phyloP scores from a whole-genome alignment of 192 early-diverging fungal species.

The Globomyces pollinis-pini region DNA sequence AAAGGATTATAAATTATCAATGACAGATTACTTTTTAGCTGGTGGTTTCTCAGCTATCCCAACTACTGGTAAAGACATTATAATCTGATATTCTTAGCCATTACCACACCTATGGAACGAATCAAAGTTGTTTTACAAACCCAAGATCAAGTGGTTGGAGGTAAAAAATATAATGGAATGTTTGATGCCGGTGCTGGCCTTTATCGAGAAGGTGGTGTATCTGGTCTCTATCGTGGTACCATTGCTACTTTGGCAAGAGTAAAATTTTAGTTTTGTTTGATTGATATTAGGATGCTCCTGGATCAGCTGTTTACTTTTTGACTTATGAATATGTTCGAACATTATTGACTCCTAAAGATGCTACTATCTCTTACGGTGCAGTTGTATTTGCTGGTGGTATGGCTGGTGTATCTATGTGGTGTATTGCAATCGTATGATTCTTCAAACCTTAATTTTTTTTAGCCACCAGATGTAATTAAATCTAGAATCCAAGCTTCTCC shows the following conservation, averaged over 20 bases:
- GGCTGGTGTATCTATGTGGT: slow-evolving; percentile 98
- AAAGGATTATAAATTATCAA: slow-evolving; percentile 47
- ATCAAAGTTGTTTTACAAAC: slow-evolving; percentile 94
- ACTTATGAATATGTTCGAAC: slow-evolving; percentile 71
- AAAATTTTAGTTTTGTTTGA: too few species aligned
- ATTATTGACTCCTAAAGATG: slow-evolving; percentile 63
- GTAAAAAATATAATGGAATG: slow-evolving; percentile 82
- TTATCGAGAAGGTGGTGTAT: slow-evolving; percentile 79
- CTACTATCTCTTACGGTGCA: slow-evolving; percentile 60
- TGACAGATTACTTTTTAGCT: slow-evolving; percentile 76
- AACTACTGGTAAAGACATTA: too few species aligned
- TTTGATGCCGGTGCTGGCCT: slow-evolving; percentile 77
- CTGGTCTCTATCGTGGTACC: slow-evolving; percentile 85
- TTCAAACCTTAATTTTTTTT: not conserved
- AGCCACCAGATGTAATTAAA: slow-evolving; percentile 82
- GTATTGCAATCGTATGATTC: slow-evolving; percentile 59
- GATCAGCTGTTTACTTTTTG: slow-evolving; percentile 92
- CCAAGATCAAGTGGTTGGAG: slow-evolving; percentile 50
- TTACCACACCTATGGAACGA: slow-evolving; percentile 92
- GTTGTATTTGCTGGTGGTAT: slow-evolving; percentile 94
- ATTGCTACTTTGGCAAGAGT: slow-evolving; percentile 81
- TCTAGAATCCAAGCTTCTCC: slow-evolving; percentile 83
- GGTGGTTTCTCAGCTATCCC: slow-evolving; percentile 93
- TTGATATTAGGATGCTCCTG: slow-evolving; percentile 63
- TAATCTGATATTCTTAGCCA: slow-evolving; percentile 77